Evolutionary conservation across 163 green algal genomes (phyloP), one percentile per base, ranked within the genome.

Genomic region (Scenedesmus sp.): DNA sequence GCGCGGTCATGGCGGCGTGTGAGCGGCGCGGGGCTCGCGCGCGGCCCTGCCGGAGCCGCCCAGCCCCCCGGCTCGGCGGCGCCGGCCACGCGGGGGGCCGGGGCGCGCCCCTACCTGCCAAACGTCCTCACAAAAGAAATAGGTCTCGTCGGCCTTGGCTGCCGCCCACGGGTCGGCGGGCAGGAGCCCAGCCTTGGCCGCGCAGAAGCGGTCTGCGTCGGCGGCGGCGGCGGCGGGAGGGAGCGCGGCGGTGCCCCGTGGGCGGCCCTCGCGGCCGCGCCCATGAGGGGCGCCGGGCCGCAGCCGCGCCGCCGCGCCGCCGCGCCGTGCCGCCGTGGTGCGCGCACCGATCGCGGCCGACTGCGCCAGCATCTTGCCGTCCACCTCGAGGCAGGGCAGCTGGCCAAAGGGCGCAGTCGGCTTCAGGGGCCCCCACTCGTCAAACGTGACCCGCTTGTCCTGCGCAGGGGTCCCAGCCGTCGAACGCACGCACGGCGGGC

Each of bases 391-490:
- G 15, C 82, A 60, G 3, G 84, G 84, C 22, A 84, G 42, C 77
- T 89, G 84, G 15, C 77, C 81, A 67, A 89, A 88, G 5, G 80
- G 80, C 10, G 50, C 71, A 36, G 54, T 75, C 48, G 65, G 10
- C 51, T 88, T 88, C 18, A 79, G n/a, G 13, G 78, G 13, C 20
- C 20, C 10, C 71, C 71, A 80, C 42, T 70, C 56, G 13, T 80
- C 71, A 71, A 63, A 71, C 11, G 47, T 29, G 0, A 80, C 5
- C 13, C 71, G 58, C 47, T 80, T 62, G 58, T 80, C 71, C 71
- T 80, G 71, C 71, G n/a, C n/a, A 80, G 20, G 29, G 31, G 36
- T 28, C 22, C 44, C 50, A 7, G 56, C 39, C 22, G 15, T 3
- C 33, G 39, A 10, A 15, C 10, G 39, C 39, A 47, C 7, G 39